Conservation (phyloP, 2,329 filamentous ascomycete species). For the Xenoacremonium recifei region DNA sequence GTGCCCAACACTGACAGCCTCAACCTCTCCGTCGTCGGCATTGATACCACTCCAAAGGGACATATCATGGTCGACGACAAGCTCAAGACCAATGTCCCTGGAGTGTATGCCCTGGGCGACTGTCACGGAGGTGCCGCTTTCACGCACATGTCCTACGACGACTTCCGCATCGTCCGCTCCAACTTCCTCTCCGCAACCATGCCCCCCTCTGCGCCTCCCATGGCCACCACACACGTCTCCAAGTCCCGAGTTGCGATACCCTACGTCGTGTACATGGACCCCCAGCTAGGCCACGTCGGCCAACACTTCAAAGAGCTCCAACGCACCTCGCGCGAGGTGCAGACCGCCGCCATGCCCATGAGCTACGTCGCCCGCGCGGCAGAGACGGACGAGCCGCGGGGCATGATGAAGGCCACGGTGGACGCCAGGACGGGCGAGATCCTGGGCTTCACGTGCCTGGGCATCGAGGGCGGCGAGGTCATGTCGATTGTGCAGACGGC, state of each 20-base stretch:
- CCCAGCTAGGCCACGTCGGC: constrained; percentile 52
- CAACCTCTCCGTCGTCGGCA: constrained; percentile 38
- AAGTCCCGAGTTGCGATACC: constrained; percentile 37
- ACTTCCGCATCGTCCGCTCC: constrained; percentile 49
- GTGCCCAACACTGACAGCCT: constrained; percentile 48
- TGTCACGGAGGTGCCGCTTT: constrained; percentile 52
- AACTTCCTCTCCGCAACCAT: constrained; percentile 37
- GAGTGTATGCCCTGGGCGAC: constrained; percentile 50
- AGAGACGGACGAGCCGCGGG: constrained; percentile 50
- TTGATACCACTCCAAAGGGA: constrained; percentile 39
- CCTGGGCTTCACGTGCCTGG: constrained; percentile 50
- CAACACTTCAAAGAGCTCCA: constrained; percentile 40
- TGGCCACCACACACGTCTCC: constrained; percentile 23
- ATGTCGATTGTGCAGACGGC: constrained; percentile 54
- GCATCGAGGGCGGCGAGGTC: constrained; percentile 51
- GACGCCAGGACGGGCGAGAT: constrained; percentile 48
- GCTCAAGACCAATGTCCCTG: constrained; percentile 41
- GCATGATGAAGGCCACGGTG: constrained; percentile 52
- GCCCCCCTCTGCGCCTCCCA: constrained; percentile 22
- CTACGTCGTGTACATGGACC: constrained; percentile 52
- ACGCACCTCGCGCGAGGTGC: constrained; percentile 31
- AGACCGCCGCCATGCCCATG: constrained; percentile 51
- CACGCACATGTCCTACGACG: constrained; percentile 56
- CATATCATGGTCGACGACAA: constrained; percentile 43
- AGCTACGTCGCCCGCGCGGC: constrained; percentile 47